Evolutionary conservation across 2,329 filamentous ascomycete species (phyloP), one percentile per base, ranked within the genome.

Genomic region (Chrysosporium keratinophilum): DNA sequence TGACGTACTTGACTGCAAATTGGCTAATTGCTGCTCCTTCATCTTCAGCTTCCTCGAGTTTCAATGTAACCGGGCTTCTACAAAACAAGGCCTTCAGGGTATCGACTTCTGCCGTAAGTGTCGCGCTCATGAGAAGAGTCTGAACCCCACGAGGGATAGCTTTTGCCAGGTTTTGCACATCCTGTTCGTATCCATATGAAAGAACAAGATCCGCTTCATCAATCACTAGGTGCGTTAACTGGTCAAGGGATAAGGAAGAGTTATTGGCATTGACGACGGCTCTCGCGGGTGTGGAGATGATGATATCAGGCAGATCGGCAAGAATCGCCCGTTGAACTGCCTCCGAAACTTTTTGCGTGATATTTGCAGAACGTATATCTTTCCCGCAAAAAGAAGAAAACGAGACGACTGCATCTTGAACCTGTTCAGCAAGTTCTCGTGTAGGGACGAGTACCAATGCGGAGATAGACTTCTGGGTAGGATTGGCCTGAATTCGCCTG

Each of bases 181-280:
- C 93, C 56, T 95, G 87, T 55, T 91, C 85, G 66, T 96, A 95
- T 47, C 90, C 93, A 65, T 97, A 98, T 3, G 88, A 94, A 54
- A 97, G 75, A 5, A 98, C 85, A 58, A 98, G 71, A 65, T 98
- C 93, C 2, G 91, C 90, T 72, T 98, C 93, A 67, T 98, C 93
- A 51, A 98, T 82, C 0, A 97, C 87, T 14, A 97, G 73, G 59
- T 89, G 83, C 33, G 81, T 79, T 19, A 98, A 76, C 46, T 80
- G 78, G 14, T 84, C 79, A 33, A 95, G 73, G 1, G 82, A 81
- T 48, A 97, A 74, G 0, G 84, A 79, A 10, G 83, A 81, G 49
- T 76, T 82, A 64, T 86, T 87, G 63, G 94, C 77, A 64, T 91
- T 89, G 55, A 84, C 77, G 64, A 84, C 84, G 12, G 87, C 88